Conservation (phyloP, 805 yeast genomes). For the Wickerhamiella dianesei region DNA sequence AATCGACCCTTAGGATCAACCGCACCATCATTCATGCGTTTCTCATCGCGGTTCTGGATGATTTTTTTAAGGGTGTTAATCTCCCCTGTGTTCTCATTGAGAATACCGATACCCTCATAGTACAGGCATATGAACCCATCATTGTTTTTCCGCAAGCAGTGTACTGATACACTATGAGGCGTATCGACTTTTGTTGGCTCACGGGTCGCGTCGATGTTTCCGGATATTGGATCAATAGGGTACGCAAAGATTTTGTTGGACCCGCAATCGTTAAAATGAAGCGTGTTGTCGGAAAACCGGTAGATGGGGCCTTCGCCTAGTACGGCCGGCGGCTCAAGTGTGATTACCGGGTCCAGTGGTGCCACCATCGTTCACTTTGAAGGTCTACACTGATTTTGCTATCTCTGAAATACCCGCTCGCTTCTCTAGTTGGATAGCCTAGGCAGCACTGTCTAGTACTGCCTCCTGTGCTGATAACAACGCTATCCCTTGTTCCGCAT, state of each 20-base stretch:
- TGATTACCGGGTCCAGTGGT: conserved; percentile 4
- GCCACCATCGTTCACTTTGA: too few relatives aligned
- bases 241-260: conserved; percentile 23
- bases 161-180: conserved; percentile 24
- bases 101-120: conserved; percentile 25
- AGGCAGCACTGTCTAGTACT: too few relatives aligned
- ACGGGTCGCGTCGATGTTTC: conserved; percentile 13
- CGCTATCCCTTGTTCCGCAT: too few relatives aligned
- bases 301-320: conserved; percentile 28
- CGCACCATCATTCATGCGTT: conserved; percentile 68
- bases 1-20: conserved; percentile 64
- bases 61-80: conserved; percentile 23
- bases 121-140: conserved; percentile 24
- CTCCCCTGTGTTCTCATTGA: conserved; percentile 26
- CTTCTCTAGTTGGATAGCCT: too few relatives aligned
- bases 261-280: conserved; percentile 26
- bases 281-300: conserved; percentile 23
- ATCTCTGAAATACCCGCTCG: too few relatives aligned
- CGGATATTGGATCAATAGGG: conserved; percentile 19
- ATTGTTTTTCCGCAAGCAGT: conserved; percentile 22
- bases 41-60: conserved; percentile 20
- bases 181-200: conserved; percentile 17
- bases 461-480: background rate
- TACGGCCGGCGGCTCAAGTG: conserved; percentile 18
- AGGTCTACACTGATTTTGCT: too few relatives aligned